Evolutionary conservation across 495 filamentous ascomycete species (phyloP), one percentile per base, ranked within the genome.

Genomic region (Letharia lupina): DNA sequence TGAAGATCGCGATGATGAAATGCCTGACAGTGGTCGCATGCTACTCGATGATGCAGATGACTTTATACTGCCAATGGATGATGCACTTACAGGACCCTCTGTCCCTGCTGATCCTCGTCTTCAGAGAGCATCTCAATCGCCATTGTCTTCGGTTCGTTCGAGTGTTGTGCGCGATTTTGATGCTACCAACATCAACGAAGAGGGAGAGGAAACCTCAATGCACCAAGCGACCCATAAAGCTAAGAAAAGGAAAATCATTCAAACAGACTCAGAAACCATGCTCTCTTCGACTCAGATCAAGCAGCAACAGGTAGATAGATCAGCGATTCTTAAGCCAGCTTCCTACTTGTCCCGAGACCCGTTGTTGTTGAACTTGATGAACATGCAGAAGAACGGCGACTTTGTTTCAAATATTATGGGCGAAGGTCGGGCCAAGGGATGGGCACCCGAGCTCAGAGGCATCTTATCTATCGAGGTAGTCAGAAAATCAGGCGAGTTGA

Each of bases 381-480:
- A 88, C 70, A 84, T 96, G 77, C 93, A 95, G 73, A 90, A 88
- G 72, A 91, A 84, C 56, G 93, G 93, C 50, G 88, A 86, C 35
- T 97, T 98, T 71, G 90, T 96, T 13, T 89, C 87, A 16, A 84
- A 77, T 65, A 79, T 86, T 48, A 84, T 96, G 72, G 86, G 89
- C 16, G 89, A 91, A 64, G 89, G 86, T 28, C 86, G 89, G 65
- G 88, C 86, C 63, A 82, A 82, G 68, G 85, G 83, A 35, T 96
- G 90, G 91, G 94, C 94, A 16, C 94, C 93, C 5, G 94, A 98
- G 75, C 83, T 98, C 9, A 87, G 90, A 67, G 90, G 86, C 12
- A 81, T 98, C 62, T 75, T 97, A 35, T 93, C 91, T 44, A 80
- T 97, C 42, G 90, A 93, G 66, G 83, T 88, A 13, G 84, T 96